Conservation (phyloP, 768 basidiomycete genomes). For the Leucosporidium scottii region DNA sequence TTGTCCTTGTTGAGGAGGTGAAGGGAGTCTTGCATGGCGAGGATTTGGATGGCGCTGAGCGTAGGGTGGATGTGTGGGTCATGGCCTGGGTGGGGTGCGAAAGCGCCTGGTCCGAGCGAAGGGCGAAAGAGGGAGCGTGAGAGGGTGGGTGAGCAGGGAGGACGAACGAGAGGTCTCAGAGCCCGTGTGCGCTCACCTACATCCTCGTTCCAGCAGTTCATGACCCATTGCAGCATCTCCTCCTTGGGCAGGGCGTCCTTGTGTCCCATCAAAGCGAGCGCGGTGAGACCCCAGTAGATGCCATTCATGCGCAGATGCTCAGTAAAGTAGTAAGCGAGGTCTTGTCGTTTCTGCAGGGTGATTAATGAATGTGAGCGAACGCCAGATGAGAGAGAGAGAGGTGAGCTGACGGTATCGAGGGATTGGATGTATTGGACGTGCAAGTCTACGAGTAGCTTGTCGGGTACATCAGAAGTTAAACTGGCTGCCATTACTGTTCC, state of each 20-base stretch:
- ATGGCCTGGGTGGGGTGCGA: conserved; percentile 85
- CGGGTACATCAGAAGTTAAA: neutral
- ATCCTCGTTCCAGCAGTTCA: conserved; percentile 92
- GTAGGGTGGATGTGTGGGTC: conserved; percentile 85
- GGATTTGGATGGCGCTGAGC: conserved; percentile 83
- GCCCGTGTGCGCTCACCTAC: conserved; percentile 51
- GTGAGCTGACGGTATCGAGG: conserved; percentile 55
- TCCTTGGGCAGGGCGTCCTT: conserved; percentile 71
- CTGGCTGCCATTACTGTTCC: neutral
- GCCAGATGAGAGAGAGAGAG: conserved; percentile 1
- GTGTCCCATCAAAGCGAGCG: conserved; percentile 70
- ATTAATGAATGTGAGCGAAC: neutral
- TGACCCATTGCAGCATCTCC: conserved; percentile 79
- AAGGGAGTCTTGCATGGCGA: conserved; percentile 74
- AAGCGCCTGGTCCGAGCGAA: conserved; percentile 53
- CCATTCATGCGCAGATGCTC: conserved; percentile 92
- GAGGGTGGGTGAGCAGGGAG: neutral
- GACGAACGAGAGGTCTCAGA: no score
- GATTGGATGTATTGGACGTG: conserved; percentile 71
- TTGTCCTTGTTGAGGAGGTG: conserved; percentile 63
- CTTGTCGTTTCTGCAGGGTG: conserved; percentile 12
- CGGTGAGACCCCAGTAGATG: conserved; percentile 91
- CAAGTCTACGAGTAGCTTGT: conserved; percentile 49
- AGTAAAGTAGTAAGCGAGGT: conserved; percentile 61
- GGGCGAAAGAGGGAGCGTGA: neutral